Percentiles rank a stretch among this genome's conserved stretches.
Evolutionary conservation across 2,329 filamentous ascomycete genomes (phyloP).

Genomic region (Colletotrichum simmondsii): DNA sequence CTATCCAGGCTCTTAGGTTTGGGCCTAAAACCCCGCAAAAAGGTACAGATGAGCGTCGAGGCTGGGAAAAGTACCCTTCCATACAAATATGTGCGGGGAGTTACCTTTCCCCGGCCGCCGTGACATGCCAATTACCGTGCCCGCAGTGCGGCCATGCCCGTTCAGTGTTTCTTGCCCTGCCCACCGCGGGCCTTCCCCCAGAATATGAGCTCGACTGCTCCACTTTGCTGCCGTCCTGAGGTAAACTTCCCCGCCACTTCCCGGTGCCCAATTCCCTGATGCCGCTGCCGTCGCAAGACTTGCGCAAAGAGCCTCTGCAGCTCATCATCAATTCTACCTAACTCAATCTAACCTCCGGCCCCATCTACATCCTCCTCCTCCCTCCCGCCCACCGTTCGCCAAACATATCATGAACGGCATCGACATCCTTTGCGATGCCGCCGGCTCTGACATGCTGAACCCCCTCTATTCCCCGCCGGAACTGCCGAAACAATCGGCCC

Average conservation of each 20-base stretch:
- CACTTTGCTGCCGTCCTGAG: background rate
- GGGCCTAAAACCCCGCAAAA: constrained; percentile 4
- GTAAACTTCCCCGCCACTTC: constrained; percentile 25
- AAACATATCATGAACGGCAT: constrained; percentile 27
- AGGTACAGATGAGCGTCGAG: background rate
- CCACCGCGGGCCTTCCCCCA: constrained; percentile 5
- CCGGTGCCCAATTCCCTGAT: constrained; percentile 25
- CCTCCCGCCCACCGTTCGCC: background rate
- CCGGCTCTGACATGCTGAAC: constrained; percentile 32
- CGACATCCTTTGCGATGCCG: constrained; percentile 30
- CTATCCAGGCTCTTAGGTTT: background rate
- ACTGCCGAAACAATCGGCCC: constrained; percentile 19
- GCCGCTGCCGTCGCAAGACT: constrained; percentile 10
- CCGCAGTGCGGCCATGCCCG: background rate
- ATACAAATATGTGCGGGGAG: background rate
- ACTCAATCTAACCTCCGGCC: constrained; percentile 2
- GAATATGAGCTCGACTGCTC: background rate
- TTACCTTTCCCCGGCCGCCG: background rate
- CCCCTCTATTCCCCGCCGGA: constrained; percentile 20
- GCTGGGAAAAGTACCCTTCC: background rate
- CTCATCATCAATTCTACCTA: constrained; percentile 16
- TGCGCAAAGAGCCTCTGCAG: constrained; percentile 4
- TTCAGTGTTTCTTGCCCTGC: constrained; percentile 1
- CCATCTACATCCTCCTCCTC: background rate
- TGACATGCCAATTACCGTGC: background rate